phyloP scores from a whole-genome alignment of 2,329 filamentous ascomycete species.

The Penicillium freii region DNA sequence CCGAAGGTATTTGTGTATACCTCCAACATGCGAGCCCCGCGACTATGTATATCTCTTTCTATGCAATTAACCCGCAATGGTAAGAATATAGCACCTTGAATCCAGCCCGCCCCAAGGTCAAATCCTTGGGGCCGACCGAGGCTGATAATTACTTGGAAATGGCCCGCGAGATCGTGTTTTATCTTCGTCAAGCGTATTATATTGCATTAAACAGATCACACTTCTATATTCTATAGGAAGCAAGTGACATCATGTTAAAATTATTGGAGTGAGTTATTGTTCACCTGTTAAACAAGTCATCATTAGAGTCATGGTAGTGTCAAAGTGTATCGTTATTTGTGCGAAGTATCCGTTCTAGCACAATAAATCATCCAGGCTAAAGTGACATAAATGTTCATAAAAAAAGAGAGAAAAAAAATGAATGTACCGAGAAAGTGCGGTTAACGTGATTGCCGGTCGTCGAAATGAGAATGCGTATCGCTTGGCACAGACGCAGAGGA shows the following conservation, averaged over 20 bases:
- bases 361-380: background rate
- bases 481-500: slow-evolving; percentile 17
- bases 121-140: too few relatives aligned
- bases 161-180: background rate
- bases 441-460: background rate
- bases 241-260: background rate
- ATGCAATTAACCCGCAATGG: too few relatives aligned
- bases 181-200: background rate
- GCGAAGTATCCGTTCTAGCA: background rate
- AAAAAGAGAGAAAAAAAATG: background rate
- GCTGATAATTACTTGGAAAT: too few relatives aligned
- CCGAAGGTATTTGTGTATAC: too few relatives aligned
- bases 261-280: background rate
- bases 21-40: too few relatives aligned
- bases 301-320: background rate
- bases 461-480: slow-evolving; percentile 4
- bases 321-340: background rate
- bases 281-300: background rate
- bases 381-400: background rate
- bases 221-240: background rate
- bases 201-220: background rate
- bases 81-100: too few relatives aligned
- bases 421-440: background rate
- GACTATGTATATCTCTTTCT: too few relatives aligned
- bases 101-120: too few relatives aligned